phyloP scores from a whole-genome alignment of 306 rosid species.

The Cucumis sativus region DNA sequence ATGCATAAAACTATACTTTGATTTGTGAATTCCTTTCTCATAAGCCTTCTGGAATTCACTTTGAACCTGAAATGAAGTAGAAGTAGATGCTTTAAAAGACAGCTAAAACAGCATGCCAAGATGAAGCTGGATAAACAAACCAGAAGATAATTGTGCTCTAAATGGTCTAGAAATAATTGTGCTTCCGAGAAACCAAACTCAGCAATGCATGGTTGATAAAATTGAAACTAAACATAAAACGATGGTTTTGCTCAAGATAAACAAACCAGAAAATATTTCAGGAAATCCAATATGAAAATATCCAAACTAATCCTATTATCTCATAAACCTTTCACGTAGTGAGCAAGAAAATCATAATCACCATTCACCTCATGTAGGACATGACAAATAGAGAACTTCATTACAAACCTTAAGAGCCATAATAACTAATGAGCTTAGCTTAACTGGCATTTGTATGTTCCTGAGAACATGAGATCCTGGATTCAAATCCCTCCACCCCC shows the following conservation, averaged over 20 bases:
- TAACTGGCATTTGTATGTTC: too few relatives aligned
- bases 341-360: not conserved
- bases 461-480: too few relatives aligned
- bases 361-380: not conserved
- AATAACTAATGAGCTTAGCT: not conserved
- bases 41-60: slow-evolving; percentile 93
- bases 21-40: slow-evolving; percentile 62
- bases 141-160: not conserved
- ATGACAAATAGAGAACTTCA: slow-evolving; percentile 10
- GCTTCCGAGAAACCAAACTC: not conserved
- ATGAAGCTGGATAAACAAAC: too few relatives aligned
- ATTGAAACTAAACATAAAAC: not conserved
- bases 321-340: not conserved
- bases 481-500: too few relatives aligned
- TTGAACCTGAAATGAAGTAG: slow-evolving; percentile 47
- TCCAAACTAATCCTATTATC: not conserved
- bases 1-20: slow-evolving; percentile 39
- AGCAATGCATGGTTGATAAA: not conserved
- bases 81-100: slow-evolving; percentile 1
- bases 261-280: not conserved
- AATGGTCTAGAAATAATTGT: not conserved
- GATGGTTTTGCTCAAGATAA: not conserved
- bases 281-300: not conserved
- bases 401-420: slow-evolving; percentile 84
- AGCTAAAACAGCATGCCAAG: not conserved